Conservation (phyloP, 179 eudicot species). For the Corrigiola litoralis region DNA sequence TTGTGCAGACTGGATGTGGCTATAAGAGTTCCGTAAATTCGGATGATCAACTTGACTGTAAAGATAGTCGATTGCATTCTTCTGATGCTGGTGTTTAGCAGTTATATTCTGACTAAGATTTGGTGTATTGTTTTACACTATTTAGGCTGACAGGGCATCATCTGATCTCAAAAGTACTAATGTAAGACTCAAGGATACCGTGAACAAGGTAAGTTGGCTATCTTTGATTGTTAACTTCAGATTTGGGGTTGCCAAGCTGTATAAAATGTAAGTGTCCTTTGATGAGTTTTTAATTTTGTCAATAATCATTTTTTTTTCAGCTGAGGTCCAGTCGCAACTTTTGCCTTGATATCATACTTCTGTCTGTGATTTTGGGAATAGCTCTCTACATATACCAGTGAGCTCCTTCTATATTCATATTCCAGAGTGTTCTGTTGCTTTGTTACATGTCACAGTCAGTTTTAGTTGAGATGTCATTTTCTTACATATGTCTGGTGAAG, state of each 20-base stretch:
- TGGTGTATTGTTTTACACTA: background rate
- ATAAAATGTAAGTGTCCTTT: background rate
- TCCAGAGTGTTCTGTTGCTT: background rate
- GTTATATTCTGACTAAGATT: background rate
- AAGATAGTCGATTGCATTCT: no score
- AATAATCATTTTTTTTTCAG: conserved; percentile 36
- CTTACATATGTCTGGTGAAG: background rate
- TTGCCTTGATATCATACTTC: conserved; percentile 67
- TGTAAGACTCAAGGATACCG: conserved; percentile 61
- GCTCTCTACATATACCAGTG: conserved; percentile 78
- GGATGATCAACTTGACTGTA: no score
- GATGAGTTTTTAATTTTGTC: background rate
- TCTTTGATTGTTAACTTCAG: background rate
- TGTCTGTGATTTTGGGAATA: conserved; percentile 72
- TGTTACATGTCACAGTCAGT: background rate
- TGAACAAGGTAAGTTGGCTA: conserved; percentile 33
- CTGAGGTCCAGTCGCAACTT: conserved; percentile 76
- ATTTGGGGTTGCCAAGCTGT: background rate
- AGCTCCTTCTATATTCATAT: conserved; percentile 22
- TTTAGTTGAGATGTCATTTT: background rate
- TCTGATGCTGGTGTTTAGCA: background rate
- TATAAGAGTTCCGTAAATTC: no score
- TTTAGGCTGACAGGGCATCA: conserved; percentile 21
- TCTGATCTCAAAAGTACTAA: conserved; percentile 39
- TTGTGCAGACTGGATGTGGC: background rate